Base-by-base conservation (phyloP, 1,284 basidiomycete genomes). In the Malassezia psittaci region DNA sequence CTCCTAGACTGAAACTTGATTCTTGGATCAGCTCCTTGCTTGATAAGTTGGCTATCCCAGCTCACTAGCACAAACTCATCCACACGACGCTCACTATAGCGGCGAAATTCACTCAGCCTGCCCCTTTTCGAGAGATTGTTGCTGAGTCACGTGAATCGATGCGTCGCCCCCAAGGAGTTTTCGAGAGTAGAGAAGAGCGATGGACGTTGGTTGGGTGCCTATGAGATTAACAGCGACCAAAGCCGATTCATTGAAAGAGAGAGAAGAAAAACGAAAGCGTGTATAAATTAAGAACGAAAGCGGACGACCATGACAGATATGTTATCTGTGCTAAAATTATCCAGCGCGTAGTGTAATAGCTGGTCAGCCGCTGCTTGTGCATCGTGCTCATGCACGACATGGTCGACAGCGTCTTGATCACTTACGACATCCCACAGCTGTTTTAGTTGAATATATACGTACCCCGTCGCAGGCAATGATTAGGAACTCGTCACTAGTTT, bases 391-490 rank as follows among this genome's bases (percentile, higher is more conserved):
- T 82, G 78, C 44, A 83, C 83, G 51, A 96, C 82, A 47, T 94
- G 81, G 54, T 96, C 86, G 36, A 94, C 85, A 0, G 91, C 93
- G 47, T 82, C 82, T 76, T 98, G 90, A 76, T 99, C 94, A 51
- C 84, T 84, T 48, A 85, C 82, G 9, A 98, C 89, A 75, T 98
- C 94, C 94, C 94, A 99, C 0, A 99, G 81, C 91, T 96, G 68
- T n/a, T 36, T 39, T 16, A 45, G 32, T 33, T 16, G 19, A 34
- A 16, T 41, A 15, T 32, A 24, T 2, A 82, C 87, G 68, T 75
- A 94, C 91, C 61, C 94, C 94, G 76, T 99, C 94, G 73, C 94
- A 99, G 29, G 94, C 94, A 52, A 98, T 80, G 62, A 99, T 90
- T 54, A 99, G 75, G 77, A 93, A 91, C 73, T 94, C 88, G 75